Base-by-base conservation (phyloP, 352 stramenopile species). In the Globisporangium apiculatum region DNA sequence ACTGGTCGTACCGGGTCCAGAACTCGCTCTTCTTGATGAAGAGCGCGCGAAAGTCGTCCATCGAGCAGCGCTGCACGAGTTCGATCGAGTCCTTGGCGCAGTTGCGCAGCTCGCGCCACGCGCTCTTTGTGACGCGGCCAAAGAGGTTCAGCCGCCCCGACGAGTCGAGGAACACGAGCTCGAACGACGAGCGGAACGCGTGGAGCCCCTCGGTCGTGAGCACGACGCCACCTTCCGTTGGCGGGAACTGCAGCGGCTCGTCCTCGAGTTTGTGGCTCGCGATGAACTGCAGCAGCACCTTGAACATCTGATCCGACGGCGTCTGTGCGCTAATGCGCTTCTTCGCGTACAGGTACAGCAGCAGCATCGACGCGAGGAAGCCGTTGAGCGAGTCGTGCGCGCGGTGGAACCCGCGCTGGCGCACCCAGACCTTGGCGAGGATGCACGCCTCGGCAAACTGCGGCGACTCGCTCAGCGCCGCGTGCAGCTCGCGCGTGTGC, bases 351-450 rank as follows among this genome's bases (percentile, higher is more conserved):
- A 97, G 65, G 53, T 96, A 92, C 17, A 95, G 67, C 58, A 97
- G 65, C 45, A 97, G 55, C 79, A 95, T 95, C 24, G 74, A 86
- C 14, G 75, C 56, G 38, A 88, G 69, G 63, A 95, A 96, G n/a
- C 76, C 86, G 61, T 90, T 91, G 38, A 97, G 52, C 38, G 74
- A 89, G 71, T 97, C 88, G 24, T 76, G 64, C 0, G 69, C 60
- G 40, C 75, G 80, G 59, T 93, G 75, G 60, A 94, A 89, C 0
- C 74, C 83, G 46, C 86, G 84, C 62, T 97, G 88, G 31, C 81
- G 75, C 12, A 95, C 57, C 89, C 89, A 97, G 9, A 97, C 80
- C 58, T 97, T 96, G 46, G 76, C 68, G 10, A 97, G 62, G 18
- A 94, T 71, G 53, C 82, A 94, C 0, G 87, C 84, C 36, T 95